phyloP scores from a whole-genome alignment of 441 rosid species.

The Gossypium gossypioides region DNA sequence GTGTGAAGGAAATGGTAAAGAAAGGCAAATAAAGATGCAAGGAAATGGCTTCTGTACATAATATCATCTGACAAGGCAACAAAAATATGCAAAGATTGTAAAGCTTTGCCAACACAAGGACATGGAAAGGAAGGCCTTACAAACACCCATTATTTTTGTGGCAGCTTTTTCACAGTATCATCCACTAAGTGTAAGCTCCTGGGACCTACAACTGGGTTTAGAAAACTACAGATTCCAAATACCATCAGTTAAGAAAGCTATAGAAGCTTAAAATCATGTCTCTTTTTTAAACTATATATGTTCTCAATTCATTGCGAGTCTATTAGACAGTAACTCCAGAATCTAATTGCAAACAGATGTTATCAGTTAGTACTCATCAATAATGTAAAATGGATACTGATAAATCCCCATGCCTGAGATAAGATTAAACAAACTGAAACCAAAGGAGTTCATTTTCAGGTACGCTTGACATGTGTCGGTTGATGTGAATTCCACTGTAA shows the following conservation, averaged over 20 bases:
- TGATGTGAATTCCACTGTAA: slow-evolving; percentile 59
- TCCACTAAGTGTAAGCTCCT: background rate
- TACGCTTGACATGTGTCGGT: slow-evolving; percentile 26
- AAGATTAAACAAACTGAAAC: background rate
- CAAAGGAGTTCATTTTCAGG: slow-evolving; percentile 17
- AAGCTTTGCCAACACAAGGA: background rate
- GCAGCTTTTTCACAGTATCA: background rate
- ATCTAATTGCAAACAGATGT: background rate
- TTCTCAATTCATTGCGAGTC: background rate
- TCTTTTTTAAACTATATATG: background rate
- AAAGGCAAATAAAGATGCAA: too few relatives aligned
- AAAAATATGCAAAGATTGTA: background rate
- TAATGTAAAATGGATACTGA: background rate
- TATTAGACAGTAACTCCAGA: background rate
- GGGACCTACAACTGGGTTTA: background rate
- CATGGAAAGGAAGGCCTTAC: background rate
- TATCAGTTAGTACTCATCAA: background rate
- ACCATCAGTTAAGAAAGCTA: background rate
- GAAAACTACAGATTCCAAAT: background rate
- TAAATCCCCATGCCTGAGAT: background rate
- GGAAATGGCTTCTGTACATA: too few relatives aligned
- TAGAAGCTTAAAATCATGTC: background rate
- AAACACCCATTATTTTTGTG: background rate
- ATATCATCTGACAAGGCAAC: too few relatives aligned
- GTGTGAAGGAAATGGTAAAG: too few relatives aligned